Conservation (phyloP, 148 eudicot genomes). For the Chenopodium quinoa region DNA sequence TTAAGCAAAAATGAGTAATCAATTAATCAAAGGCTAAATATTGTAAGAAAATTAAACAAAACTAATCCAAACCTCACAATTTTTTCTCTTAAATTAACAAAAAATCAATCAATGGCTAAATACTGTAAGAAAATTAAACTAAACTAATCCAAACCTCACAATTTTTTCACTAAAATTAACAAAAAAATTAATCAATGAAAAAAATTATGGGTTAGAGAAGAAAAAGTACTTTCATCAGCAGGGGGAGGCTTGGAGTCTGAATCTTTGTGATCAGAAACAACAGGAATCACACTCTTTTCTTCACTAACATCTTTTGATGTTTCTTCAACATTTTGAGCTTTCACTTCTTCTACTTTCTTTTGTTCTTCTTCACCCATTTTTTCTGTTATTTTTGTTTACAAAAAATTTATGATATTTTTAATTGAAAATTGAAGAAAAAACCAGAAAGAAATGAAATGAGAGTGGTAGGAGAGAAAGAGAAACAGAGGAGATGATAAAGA, state of each 20-base stretch:
- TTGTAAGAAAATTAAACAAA: not conserved
- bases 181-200: not conserved
- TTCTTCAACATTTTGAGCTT: conserved; percentile 9
- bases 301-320: conserved; percentile 28
- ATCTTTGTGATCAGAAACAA: conserved; percentile 21
- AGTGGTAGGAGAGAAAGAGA: not conserved
- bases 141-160: not conserved
- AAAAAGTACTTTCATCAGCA: conserved; percentile 27
- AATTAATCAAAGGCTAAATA: not conserved
- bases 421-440: not conserved
- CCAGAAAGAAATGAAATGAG: not conserved
- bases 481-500: conserved; percentile 4
- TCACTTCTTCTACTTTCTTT: conserved; percentile 29
- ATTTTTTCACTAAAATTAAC: not conserved
- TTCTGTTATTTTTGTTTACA: not conserved
- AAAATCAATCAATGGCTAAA: not conserved
- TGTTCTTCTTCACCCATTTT: conserved; percentile 32
- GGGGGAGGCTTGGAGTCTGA: conserved; percentile 16
- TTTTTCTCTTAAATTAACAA: not conserved
- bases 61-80: not conserved
- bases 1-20: not conserved
- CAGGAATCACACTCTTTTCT: conserved; percentile 30
- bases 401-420: not conserved
- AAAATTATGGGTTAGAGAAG: not conserved
- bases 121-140: not conserved